phyloP scores from a whole-genome alignment of 2,329 filamentous ascomycete species.

The Mariannaea elegans region DNA sequence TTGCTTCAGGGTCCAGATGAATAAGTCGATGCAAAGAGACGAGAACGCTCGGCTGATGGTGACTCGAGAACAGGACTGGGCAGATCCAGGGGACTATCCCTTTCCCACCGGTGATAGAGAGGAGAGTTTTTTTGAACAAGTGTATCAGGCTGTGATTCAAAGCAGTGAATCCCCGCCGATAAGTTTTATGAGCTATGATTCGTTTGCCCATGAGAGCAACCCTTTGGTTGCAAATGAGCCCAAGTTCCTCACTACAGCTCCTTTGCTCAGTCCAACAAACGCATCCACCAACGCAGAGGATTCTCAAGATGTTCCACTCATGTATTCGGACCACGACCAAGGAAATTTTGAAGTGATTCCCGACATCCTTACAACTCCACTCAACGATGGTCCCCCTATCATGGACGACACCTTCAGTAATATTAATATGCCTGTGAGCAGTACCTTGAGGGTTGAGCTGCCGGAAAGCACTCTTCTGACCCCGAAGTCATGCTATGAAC shows the following conservation, averaged over 20 bases:
- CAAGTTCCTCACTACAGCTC: constrained; percentile 17
- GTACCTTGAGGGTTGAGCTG: constrained; percentile 37
- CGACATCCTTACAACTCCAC: constrained; percentile 1
- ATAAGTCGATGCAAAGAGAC: neutral
- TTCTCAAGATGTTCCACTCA: neutral
- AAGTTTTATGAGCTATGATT: neutral
- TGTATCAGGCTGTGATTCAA: constrained; percentile 17
- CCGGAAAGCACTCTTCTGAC: constrained; percentile 39
- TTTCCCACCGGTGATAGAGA: constrained; percentile 16
- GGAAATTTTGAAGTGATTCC: neutral
- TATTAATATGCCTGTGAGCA: constrained; percentile 1
- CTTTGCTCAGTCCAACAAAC: constrained; percentile 3
- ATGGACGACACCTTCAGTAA: neutral
- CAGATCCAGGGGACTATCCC: constrained; percentile 4
- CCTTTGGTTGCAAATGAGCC: neutral
- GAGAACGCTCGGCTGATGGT: neutral
- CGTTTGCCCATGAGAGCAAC: neutral
- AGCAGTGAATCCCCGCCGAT: neutral
- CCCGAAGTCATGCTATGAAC: constrained; percentile 44
- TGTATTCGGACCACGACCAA: neutral
- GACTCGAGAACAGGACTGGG: constrained; percentile 18
- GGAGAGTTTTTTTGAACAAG: constrained; percentile 12
- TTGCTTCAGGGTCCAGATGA: constrained; percentile 27
- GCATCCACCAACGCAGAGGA: constrained; percentile 9
- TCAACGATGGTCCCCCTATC: neutral